A percentile compares a stretch with the other conserved stretches of the same genome.
These are phyloP conservation scores for Penicillium goetzii DNA, from an alignment of 495 filamentous ascomycete species.

Conservation along the genomic window DNA sequence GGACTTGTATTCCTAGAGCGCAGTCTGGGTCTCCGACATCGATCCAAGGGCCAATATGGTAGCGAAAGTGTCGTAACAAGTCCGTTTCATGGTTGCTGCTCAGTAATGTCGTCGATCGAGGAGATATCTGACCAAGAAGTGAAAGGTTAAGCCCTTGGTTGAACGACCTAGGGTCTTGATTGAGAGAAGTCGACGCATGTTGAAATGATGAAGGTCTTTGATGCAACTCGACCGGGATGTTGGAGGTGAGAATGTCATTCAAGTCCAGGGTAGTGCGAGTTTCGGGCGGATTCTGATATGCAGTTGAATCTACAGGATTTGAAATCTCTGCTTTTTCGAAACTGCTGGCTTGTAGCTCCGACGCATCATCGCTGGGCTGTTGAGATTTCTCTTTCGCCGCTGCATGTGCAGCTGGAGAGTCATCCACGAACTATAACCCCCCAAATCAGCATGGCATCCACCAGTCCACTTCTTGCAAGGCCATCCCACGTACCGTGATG, in stretches of 20 bases:
- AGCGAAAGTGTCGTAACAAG: constrained; percentile 33
- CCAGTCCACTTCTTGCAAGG: not conserved
- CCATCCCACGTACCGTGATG: constrained; percentile 25
- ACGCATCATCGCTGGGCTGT: not conserved
- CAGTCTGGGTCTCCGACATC: constrained; percentile 32
- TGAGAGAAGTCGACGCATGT: not conserved
- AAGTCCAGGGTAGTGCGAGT: constrained; percentile 17
- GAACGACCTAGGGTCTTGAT: not conserved
- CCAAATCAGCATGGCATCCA: constrained; percentile 7
- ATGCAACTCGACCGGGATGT: constrained; percentile 1
- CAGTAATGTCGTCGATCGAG: not conserved
- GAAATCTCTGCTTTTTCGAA: not conserved
- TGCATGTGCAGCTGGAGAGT: constrained; percentile 22
- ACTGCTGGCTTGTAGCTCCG: not conserved
- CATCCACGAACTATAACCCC: constrained; percentile 30
- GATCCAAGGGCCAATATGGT: constrained; percentile 34
- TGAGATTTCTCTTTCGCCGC: constrained; percentile 5
- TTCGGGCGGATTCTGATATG: constrained; percentile 2
- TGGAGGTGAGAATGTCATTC: constrained; percentile 15
- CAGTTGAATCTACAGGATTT: not conserved
- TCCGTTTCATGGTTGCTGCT: constrained; percentile 29
- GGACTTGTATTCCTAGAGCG: constrained; percentile 26
- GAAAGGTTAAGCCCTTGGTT: not conserved
- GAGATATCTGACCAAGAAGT: constrained; percentile 1
- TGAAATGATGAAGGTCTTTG: constrained; percentile 12